These are phyloP conservation scores for Tubosaeta brunneosetosa DNA, from an alignment of 768 basidiomycete species.

Conservation along the genomic window DNA sequence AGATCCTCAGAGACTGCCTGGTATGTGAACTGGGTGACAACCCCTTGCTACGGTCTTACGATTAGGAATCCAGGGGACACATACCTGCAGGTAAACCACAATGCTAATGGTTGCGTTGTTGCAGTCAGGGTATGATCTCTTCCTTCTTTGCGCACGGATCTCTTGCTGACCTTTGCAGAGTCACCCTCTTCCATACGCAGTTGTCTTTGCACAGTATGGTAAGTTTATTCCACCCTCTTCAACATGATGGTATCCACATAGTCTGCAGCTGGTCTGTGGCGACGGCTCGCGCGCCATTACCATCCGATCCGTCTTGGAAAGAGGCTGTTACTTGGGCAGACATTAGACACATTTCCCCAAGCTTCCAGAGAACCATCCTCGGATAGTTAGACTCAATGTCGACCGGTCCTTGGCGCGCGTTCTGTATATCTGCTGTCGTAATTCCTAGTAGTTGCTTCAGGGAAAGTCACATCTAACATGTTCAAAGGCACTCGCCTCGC, in stretches of 20 bases:
- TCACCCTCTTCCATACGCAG: slow-evolving; percentile 46
- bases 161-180: slow-evolving; percentile 35
- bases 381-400: slow-evolving; percentile 1
- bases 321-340: slow-evolving; percentile 44
- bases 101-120: slow-evolving; percentile 17
- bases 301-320: slow-evolving; percentile 53
- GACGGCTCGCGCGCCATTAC: slow-evolving; percentile 49
- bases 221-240: slow-evolving; percentile 5
- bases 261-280: slow-evolving; percentile 44
- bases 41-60: neutral
- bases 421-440: slow-evolving; percentile 26
- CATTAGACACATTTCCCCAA: slow-evolving; percentile 46
- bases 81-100: slow-evolving; percentile 26
- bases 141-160: neutral
- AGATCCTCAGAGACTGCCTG: slow-evolving; percentile 79
- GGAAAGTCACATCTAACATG: neutral
- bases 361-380: slow-evolving; percentile 3
- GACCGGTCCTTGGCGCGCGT: slow-evolving; percentile 16
- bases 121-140: slow-evolving; percentile 17
- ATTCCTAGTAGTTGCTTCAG: slow-evolving; percentile 14
- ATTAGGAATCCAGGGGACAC: slow-evolving; percentile 20
- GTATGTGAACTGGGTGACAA: slow-evolving; percentile 33
- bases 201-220: slow-evolving; percentile 59
- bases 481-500: slow-evolving; percentile 41
- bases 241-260: neutral